Evolutionary conservation across 2,329 filamentous ascomycete species (phyloP), one percentile per base, ranked within the genome.

Genomic region (Arthrobotrys sphaeroides): DNA sequence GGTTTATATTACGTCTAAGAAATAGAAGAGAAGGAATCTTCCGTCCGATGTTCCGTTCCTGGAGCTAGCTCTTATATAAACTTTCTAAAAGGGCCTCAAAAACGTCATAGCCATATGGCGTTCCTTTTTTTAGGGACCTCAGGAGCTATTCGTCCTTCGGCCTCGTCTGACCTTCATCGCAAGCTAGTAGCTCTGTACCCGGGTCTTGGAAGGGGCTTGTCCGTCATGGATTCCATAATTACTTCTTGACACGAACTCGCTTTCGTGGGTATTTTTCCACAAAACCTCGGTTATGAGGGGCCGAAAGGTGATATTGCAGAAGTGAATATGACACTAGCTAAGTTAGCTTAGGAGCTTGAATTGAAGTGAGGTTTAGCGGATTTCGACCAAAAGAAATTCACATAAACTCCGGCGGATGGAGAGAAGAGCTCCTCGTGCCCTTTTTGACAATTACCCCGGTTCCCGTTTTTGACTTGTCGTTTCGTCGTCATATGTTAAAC

Each of bases 41-140:
- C 26, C 36, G 42, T 26, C 26, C 38, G 33, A 49, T 68, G 47
- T 49, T 9, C 40, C 12, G 38, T 40, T 33, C 26, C 36, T 26
- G 40, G 51, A 47, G 42, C 64, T 40, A 33, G 38, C 26, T 49
- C 49, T 49, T 59, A 59, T 68, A 68, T 68, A 68, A 45, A 66
- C 36, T 31, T 33, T 31, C 47, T 10, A 33, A 53, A 26, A 53
- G 9, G 24, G 47, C 26, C 26, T 26, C 24, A 53, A 53, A 10
- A 0, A 12, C 7, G 26, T 16, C 26, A 51, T 24, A n/a, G 24
- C 22, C 24, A n/a, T 16, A 28, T 10, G 24, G 26, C 18, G 4
- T 12, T 28, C 13, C 24, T n/a, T 28, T 49, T 49, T 24, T 24
- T 51, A 26, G 43, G 10, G 43, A 3, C 22, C 10, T 53, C 47